Conservation (phyloP, 495 filamentous ascomycete species). For the Clohesyomyces aquaticus region DNA sequence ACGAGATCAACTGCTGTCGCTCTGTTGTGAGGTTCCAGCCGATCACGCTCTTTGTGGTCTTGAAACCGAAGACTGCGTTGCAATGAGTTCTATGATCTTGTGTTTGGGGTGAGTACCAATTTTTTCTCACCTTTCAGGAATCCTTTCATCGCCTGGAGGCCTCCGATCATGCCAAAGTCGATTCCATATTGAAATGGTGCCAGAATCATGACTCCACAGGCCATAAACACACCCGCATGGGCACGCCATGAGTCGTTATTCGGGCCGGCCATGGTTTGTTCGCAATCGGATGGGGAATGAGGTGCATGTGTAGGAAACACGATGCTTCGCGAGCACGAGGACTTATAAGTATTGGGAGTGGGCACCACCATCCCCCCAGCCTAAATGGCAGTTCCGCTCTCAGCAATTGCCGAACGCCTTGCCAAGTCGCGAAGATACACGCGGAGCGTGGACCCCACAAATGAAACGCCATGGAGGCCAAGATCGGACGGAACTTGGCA, state of each 20-base stretch:
- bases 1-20: slow-evolving; percentile 62
- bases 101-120: neutral
- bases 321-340: slow-evolving; percentile 2
- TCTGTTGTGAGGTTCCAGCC: slow-evolving; percentile 61
- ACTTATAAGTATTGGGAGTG: slow-evolving; percentile 26
- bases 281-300: neutral
- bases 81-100: neutral
- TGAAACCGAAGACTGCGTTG: slow-evolving; percentile 35
- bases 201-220: slow-evolving; percentile 55
- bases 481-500: slow-evolving; percentile 20
- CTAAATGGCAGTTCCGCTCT: slow-evolving; percentile 17
- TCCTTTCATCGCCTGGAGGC: slow-evolving; percentile 65
- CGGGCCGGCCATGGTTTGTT: slow-evolving; percentile 18
- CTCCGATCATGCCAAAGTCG: slow-evolving; percentile 65
- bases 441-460: slow-evolving; percentile 33
- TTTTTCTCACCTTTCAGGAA: slow-evolving; percentile 58
- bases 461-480: slow-evolving; percentile 12
- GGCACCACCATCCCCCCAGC: neutral
- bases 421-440: slow-evolving; percentile 17
- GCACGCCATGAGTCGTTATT: slow-evolving; percentile 10
- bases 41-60: slow-evolving; percentile 44
- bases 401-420: slow-evolving; percentile 25
- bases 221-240: slow-evolving; percentile 47
- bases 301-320: slow-evolving; percentile 21
- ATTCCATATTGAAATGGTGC: slow-evolving; percentile 66